These are phyloP conservation scores for Chrysopogon serrulatus DNA, from an alignment of 176 grass and related monocot species.

Conservation along the genomic window DNA sequence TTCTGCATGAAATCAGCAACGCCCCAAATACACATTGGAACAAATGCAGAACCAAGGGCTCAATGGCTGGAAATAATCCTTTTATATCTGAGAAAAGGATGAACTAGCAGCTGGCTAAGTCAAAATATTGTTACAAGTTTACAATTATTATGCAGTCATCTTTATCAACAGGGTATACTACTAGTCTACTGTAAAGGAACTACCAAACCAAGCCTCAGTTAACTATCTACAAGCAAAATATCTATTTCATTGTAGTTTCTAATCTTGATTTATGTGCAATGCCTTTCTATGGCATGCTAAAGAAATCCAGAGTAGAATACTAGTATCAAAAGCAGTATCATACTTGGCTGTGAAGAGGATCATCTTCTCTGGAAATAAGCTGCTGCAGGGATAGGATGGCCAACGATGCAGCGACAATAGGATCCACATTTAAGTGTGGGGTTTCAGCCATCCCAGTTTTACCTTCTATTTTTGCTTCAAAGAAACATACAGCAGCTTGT, in stretches of 20 bases:
- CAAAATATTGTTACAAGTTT: background rate
- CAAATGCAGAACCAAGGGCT: background rate
- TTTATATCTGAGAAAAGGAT: background rate
- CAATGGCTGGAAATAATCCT: background rate
- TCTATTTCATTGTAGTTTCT: background rate
- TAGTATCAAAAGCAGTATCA: background rate
- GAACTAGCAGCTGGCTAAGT: background rate
- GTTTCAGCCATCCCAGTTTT: constrained; percentile 68
- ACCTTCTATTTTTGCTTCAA: constrained; percentile 78
- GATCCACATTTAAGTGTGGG: constrained; percentile 80
- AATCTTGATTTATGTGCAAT: background rate
- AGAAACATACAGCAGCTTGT: constrained; percentile 73
- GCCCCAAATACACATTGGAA: background rate
- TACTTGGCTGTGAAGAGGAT: constrained; percentile 94
- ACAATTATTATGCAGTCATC: background rate
- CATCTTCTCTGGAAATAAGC: constrained; percentile 78
- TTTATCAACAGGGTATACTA: background rate
- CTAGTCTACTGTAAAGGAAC: background rate
- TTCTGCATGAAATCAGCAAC: background rate
- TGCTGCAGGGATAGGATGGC: constrained; percentile 66
- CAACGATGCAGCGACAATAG: constrained; percentile 64
- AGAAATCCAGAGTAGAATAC: background rate
- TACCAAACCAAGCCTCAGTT: background rate
- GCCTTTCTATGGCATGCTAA: background rate
- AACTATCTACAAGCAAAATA: constrained; percentile 1